phyloP scores from a whole-genome alignment of 2,329 filamentous ascomycete genomes.

The Talaromyces piceae region DNA sequence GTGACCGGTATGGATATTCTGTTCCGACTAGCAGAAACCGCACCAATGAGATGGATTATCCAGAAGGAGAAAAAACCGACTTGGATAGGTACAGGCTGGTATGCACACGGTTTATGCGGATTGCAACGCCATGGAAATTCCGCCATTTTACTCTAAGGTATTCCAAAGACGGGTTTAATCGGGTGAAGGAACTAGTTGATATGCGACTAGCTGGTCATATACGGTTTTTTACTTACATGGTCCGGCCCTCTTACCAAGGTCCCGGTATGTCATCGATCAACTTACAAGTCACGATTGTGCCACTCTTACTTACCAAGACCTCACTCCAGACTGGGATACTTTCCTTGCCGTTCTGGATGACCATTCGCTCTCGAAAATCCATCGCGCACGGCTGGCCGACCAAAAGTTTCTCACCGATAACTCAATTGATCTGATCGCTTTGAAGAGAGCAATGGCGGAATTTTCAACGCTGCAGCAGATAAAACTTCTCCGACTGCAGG shows the following conservation, averaged over 20 bases:
- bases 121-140: conserved; percentile 34
- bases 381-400: conserved; percentile 27
- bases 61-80: conserved; percentile 26
- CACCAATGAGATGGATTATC: background rate
- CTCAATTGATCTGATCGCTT: conserved; percentile 44
- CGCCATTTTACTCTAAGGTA: conserved; percentile 30
- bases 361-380: conserved; percentile 19
- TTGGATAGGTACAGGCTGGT: conserved; percentile 35
- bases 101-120: conserved; percentile 34
- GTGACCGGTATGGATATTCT: conserved; percentile 7
- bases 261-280: conserved; percentile 22
- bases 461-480: conserved; percentile 58
- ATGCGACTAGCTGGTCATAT: conserved; percentile 33
- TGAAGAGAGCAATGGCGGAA: conserved; percentile 49
- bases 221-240: conserved; percentile 33
- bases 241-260: conserved; percentile 34
- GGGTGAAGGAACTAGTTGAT: conserved; percentile 26
- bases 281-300: background rate
- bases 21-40: conserved; percentile 1
- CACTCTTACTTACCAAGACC: background rate
- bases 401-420: conserved; percentile 42
- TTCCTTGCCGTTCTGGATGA: conserved; percentile 17
- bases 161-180: conserved; percentile 26
- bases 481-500: conserved; percentile 56
- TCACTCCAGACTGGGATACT: conserved; percentile 22